Evolutionary conservation across 352 stramenopile genomes (phyloP), one percentile per base, ranked within the genome.

Genomic region (Pythium rishiriense): DNA sequence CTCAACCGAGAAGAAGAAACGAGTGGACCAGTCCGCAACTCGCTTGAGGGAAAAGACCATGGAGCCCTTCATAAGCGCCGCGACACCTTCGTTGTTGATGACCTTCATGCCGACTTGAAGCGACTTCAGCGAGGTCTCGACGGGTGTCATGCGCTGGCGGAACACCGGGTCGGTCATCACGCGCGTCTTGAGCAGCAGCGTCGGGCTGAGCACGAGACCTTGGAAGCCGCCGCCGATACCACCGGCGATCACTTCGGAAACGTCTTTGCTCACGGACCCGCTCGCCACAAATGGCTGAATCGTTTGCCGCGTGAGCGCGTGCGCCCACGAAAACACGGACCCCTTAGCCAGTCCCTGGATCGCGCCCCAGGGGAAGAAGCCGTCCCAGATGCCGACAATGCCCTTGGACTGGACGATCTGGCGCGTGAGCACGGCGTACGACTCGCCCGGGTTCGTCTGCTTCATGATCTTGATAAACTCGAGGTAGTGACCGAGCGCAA

Each of bases 401-500:
- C 93, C 93, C 70, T 98, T 98, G 51, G 87, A 58, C 31, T 77
- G 59, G 56, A 96, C 93, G 74, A 98, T 97, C 41, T 90, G 73
- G 37, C 80, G 79, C 47, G 85, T 82, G 54, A 97, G 74, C 22
- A 81, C 62, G 28, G 75, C 48, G 68, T 98, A 98, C 51, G 87
- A 91, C 62, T 90, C 75, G 45, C 76, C 67, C 10, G 85, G 89
- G 45, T 84, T 80, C 50, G 87, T 96, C 74, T 97, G 88, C 77
- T 97, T 97, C 74, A 94, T 89, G 78, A 98, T 96, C 76, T 98
- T 98, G 62, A 97, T 78, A 76, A 98, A 98, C 71, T 98, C 93
- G 28, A 98, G 70, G 73, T 90, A 94, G 78, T 98, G 92, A 33
- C 92, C 93, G 15, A 92, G 59, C 24, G 82, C 82, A 48, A 93